Evolutionary conservation across 1,139 yeast species (phyloP), one percentile per base, ranked within the genome.

Genomic region (Candida tetrigidarum): DNA sequence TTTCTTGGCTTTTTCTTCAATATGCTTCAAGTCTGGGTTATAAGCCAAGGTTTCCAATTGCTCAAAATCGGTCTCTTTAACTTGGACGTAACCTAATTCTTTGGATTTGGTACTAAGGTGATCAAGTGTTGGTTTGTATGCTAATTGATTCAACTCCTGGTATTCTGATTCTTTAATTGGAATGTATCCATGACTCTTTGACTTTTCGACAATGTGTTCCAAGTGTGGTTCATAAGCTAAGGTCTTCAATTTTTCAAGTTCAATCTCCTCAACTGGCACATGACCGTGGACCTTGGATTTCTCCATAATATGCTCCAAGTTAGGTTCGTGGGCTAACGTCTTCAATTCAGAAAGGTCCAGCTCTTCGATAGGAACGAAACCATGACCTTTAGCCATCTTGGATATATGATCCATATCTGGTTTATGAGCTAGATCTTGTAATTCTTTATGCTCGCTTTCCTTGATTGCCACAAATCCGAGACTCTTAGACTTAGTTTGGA

Each of bases 381-480:
- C 75, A 26, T 66, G 49, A 6, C 62, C 64, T 44, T 67, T 63
- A 39, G 75, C 69, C 42, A 64, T 63, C 14, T 55, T 47, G 5
- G 54, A 59, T n/a, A 68, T 47, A 41, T 64, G 62, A 1, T 58
- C 58, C 25, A 53, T 46, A 1, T 75, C 51, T 0, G 79, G 78
- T 9, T 45, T 43, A 9, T 52, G 28, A 4, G 36, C 41, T 43
- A 39, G 44, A 43, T 30, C 27, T 15, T 30, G 40, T 42, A 63
- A 50, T 7, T 32, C 45, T 10, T 43, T 28, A 22, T 52, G 52
- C 12, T 59, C 64, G 5, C 49, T 51, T 7, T 42, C 42, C 6
- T 39, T 37, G 2, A 48, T 20, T 15, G 46, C 20, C 2, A 43
- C 32, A 25, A 30, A 36, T 9, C 43, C 45, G 9, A 25, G 30